Evolutionary conservation across 352 stramenopile species (phyloP).

Genomic region (Globisporangium cystogenes): DNA sequence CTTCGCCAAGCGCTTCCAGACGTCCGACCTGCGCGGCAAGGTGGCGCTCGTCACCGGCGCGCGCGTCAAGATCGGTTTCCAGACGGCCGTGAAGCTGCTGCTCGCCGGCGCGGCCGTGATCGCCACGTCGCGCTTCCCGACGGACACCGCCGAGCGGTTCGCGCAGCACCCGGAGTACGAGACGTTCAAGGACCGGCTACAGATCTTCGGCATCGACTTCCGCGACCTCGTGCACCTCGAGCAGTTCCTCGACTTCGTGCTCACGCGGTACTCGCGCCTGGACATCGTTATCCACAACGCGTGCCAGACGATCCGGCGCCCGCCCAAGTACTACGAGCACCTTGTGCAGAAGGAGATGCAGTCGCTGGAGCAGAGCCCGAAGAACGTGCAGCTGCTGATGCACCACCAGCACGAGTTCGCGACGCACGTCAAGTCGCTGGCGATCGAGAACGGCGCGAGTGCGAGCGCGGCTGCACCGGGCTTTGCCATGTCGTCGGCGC

Average conservation of each 20-base stretch:
- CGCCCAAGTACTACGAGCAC: slow-evolving; percentile 92
- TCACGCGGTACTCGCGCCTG: slow-evolving; percentile 82
- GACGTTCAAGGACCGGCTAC: slow-evolving; percentile 90
- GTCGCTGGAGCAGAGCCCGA: slow-evolving; percentile 40
- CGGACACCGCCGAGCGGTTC: slow-evolving; percentile 90
- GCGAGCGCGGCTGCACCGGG: slow-evolving; percentile 15
- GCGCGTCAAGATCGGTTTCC: slow-evolving; percentile 97
- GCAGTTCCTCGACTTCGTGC: slow-evolving; percentile 89
- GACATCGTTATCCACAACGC: slow-evolving; percentile 98
- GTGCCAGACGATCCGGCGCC: slow-evolving; percentile 95
- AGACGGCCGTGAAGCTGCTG: slow-evolving; percentile 93
- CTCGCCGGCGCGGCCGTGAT: slow-evolving; percentile 91
- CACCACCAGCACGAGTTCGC: slow-evolving; percentile 81
- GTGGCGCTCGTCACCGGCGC: slow-evolving; percentile 94
- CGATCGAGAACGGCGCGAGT: slow-evolving; percentile 19
- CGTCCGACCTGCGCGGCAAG: slow-evolving; percentile 81
- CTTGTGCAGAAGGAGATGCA: slow-evolving; percentile 83
- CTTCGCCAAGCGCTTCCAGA: slow-evolving; percentile 93
- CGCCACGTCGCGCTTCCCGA: slow-evolving; percentile 94
- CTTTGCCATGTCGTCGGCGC: slow-evolving; percentile 60
- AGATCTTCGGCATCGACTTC: slow-evolving; percentile 96
- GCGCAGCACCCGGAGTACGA: slow-evolving; percentile 90
- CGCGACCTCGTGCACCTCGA: slow-evolving; percentile 94
- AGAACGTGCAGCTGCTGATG: slow-evolving; percentile 61
- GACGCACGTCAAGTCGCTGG: slow-evolving; percentile 50